phyloP scores from a whole-genome alignment of 352 stramenopile species.

The Globisporangium sylvaticum region DNA sequence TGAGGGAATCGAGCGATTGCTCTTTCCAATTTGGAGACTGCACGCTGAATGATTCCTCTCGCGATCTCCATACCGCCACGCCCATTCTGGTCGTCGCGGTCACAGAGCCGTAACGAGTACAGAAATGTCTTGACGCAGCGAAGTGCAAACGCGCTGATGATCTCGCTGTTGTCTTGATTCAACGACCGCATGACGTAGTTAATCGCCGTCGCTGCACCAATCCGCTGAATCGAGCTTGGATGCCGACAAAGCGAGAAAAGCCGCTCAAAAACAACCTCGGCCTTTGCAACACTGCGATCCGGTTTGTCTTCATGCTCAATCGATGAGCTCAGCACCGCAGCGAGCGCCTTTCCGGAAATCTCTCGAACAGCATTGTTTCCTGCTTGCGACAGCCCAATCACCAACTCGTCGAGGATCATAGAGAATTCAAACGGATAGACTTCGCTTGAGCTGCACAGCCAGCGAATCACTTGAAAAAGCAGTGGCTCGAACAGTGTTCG shows the following conservation, averaged over 20 bases:
- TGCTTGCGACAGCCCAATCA: slow-evolving; percentile 44
- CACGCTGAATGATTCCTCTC: slow-evolving; percentile 59
- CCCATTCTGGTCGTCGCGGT: slow-evolving; percentile 29
- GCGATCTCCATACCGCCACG: slow-evolving; percentile 35
- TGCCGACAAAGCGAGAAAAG: slow-evolving; percentile 74
- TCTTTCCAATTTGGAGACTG: slow-evolving; percentile 55
- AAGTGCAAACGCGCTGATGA: slow-evolving; percentile 57
- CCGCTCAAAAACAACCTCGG: slow-evolving; percentile 57
- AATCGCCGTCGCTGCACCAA: slow-evolving; percentile 58
- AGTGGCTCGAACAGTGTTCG: slow-evolving; percentile 67
- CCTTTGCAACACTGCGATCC: slow-evolving; percentile 18
- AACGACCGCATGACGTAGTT: slow-evolving; percentile 66
- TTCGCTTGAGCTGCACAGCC: slow-evolving; percentile 53
- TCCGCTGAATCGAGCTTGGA: slow-evolving; percentile 51
- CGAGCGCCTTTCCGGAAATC: slow-evolving; percentile 57
- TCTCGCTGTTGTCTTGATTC: slow-evolving; percentile 43
- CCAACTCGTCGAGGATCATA: slow-evolving; percentile 53
- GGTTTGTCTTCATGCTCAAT: slow-evolving; percentile 30
- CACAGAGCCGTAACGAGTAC: slow-evolving; percentile 54
- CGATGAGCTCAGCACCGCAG: slow-evolving; percentile 39
- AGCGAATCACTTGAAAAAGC: slow-evolving; percentile 69
- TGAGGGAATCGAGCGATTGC: slow-evolving; percentile 45
- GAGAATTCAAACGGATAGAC: slow-evolving; percentile 69
- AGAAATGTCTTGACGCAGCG: slow-evolving; percentile 69
- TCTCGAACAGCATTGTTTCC: slow-evolving; percentile 53